Evolutionary conservation across 805 yeast species (phyloP).

Genomic region (Wickerhamomyces sydowiorum): DNA sequence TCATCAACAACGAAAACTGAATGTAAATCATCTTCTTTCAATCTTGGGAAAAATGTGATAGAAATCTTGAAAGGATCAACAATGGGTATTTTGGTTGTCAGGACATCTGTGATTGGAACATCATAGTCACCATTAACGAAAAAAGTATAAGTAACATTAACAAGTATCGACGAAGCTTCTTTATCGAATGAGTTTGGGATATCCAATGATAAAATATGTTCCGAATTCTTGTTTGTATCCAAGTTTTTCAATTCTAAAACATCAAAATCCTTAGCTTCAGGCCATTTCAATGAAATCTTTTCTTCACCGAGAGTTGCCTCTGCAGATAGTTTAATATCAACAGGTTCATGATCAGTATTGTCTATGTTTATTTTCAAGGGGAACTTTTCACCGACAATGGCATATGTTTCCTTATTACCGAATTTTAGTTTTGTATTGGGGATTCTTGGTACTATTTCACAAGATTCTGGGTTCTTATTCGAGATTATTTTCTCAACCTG

Average conservation of each 20-base stretch:
- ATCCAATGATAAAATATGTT: background rate
- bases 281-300: constrained; percentile 2
- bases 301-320: constrained; percentile 5
- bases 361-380: constrained; percentile 18
- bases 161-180: background rate
- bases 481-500: constrained; percentile 9
- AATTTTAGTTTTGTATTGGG: constrained; percentile 28
- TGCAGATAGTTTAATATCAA: constrained; percentile 23
- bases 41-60: constrained; percentile 27
- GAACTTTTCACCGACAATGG: constrained; percentile 27
- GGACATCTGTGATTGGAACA: constrained; percentile 22
- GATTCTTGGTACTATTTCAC: constrained; percentile 32
- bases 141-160: constrained; percentile 19
- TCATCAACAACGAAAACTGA: constrained; percentile 15
- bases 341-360: constrained; percentile 27
- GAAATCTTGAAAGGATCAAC: constrained; percentile 25
- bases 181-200: constrained; percentile 6
- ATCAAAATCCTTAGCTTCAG: background rate
- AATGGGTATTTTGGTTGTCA: constrained; percentile 21
- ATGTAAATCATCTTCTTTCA: constrained; percentile 25
- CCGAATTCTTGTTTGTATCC: constrained; percentile 2
- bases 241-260: constrained; percentile 5
- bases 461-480: constrained; percentile 12
- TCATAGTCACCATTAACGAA: constrained; percentile 24
- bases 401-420: constrained; percentile 17